Evolutionary conservation across 2,329 filamentous ascomycete genomes (phyloP).

Genomic region (Diaporthe nobilis): DNA sequence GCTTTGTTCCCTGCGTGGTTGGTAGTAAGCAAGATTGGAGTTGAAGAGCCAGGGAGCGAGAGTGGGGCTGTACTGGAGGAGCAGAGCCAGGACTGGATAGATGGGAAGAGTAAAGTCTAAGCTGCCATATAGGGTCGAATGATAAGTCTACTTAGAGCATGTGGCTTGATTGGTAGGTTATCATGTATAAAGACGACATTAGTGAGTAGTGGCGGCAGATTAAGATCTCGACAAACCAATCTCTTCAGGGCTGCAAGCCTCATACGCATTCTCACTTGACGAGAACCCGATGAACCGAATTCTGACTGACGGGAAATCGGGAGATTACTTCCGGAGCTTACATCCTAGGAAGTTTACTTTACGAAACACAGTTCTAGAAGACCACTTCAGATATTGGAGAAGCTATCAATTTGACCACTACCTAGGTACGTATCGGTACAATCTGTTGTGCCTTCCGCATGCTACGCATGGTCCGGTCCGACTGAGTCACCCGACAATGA

Average conservation of each 20-base stretch:
- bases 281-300: too few species aligned
- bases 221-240: neutral
- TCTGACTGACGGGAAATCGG: too few species aligned
- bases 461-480: neutral
- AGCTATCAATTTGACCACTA: conserved; percentile 8
- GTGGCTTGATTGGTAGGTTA: neutral
- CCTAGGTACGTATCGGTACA: neutral
- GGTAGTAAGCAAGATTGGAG: conserved; percentile 2
- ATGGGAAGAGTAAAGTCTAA: neutral
- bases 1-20: neutral
- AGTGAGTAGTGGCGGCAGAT: neutral
- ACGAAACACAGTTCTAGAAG: too few species aligned
- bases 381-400: neutral
- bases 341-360: neutral
- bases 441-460: conserved; percentile 5
- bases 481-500: neutral
- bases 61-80: neutral
- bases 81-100: neutral
- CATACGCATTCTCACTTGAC: too few species aligned
- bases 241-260: too few species aligned
- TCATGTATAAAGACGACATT: neutral
- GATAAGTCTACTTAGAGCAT: too few species aligned
- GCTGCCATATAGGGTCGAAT: neutral
- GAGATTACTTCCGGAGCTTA: too few species aligned
- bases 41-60: neutral